These are phyloP conservation scores for Trichoderma endophyticum DNA, from an alignment of 2,329 filamentous ascomycete genomes.

Conservation along the genomic window DNA sequence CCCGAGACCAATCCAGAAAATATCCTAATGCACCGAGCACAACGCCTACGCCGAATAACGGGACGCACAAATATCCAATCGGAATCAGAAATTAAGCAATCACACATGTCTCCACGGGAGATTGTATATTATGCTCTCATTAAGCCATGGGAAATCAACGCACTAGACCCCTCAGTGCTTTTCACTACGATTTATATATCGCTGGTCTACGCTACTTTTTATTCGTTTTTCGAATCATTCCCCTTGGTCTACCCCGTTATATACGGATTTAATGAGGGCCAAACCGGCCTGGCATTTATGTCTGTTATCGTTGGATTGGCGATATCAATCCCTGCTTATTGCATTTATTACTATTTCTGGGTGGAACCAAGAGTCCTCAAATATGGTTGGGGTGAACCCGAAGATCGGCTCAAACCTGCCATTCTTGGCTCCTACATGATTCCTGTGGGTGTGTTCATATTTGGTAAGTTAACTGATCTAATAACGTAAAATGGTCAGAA, in stretches of 20 bases:
- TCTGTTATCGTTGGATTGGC: not conserved
- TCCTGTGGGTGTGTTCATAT: too few species aligned
- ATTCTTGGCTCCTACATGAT: too few species aligned
- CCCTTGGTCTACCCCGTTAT: not conserved
- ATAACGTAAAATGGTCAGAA: too few species aligned
- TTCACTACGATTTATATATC: not conserved
- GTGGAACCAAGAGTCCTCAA: too few species aligned
- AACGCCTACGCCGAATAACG: not conserved
- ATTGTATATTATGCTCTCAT: not conserved
- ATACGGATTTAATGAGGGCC: not conserved
- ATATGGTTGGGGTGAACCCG: too few species aligned
- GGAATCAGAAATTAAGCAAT: not conserved
- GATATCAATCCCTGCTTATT: not conserved
- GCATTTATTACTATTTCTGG: not conserved
- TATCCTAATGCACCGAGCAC: not conserved
- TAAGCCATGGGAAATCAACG: not conserved
- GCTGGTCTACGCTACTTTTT: not conserved
- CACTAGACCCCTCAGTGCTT: not conserved
- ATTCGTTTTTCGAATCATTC: not conserved
- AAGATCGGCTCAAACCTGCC: too few species aligned
- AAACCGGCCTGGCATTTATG: not conserved
- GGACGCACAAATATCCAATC: not conserved
- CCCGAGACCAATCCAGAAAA: not conserved
- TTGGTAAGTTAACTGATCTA: too few species aligned
- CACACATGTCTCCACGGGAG: not conserved